Evolutionary conservation across 1,139 yeast species (phyloP).

Genomic region (Pichia sp.): DNA sequence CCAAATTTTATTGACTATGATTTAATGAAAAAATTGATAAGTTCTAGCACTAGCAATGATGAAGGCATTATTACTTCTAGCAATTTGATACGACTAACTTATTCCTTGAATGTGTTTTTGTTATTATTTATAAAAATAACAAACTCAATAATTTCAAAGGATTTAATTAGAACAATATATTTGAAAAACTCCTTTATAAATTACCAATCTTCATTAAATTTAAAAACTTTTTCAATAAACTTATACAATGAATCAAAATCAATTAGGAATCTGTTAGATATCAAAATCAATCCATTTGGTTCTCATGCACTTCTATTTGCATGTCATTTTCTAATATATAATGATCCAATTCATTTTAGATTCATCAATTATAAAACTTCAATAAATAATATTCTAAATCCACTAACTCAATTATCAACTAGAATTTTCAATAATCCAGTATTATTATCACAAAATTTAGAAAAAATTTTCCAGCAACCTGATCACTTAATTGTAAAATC

Average conservation of each 20-base stretch:
- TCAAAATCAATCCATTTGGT: conserved; percentile 6
- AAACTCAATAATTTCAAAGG: conserved; percentile 6
- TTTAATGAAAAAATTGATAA: background rate
- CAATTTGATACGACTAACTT: conserved; percentile 3
- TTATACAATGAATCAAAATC: conserved; percentile 11
- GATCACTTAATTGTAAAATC: conserved; percentile 7
- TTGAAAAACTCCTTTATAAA: conserved; percentile 7
- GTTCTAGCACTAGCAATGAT: background rate
- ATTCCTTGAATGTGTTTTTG: conserved; percentile 13
- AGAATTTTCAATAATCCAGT: conserved; percentile 23
- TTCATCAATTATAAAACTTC: conserved; percentile 11
- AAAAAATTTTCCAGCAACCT: conserved; percentile 11
- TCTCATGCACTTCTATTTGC: conserved; percentile 15
- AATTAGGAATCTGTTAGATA: conserved; percentile 5
- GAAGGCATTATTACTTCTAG: background rate
- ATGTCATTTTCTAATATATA: conserved; percentile 19
- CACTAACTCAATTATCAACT: conserved; percentile 15
- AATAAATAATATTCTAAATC: conserved; percentile 14
- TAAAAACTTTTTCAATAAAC: conserved; percentile 3
- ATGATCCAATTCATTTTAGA: conserved; percentile 25
- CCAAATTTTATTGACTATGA: conserved; percentile 13
- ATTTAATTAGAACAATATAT: conserved; percentile 10
- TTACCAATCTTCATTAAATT: conserved; percentile 14
- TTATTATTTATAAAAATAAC: conserved; percentile 2
- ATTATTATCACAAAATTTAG: conserved; percentile 12